Conservation (phyloP, 208 protist species). For the Spongospora subterranea region DNA sequence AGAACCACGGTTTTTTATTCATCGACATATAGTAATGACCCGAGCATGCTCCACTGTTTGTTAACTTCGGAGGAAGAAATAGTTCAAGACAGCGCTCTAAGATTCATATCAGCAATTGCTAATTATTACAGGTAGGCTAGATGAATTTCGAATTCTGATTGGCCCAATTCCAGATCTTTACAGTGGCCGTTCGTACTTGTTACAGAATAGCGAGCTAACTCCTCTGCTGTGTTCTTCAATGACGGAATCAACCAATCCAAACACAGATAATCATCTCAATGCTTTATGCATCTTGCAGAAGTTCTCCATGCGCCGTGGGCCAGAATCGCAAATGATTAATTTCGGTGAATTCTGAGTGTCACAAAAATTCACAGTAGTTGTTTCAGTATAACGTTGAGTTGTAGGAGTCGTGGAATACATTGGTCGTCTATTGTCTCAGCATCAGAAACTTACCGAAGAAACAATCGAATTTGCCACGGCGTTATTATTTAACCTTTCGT, state of each 20-base stretch:
- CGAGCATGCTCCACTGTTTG: background rate
- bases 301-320: conserved; percentile 40
- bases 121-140: conserved; percentile 25
- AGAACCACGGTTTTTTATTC: background rate
- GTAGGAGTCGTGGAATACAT: conserved; percentile 40
- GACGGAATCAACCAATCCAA: background rate
- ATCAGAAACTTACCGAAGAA: background rate
- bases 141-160: background rate
- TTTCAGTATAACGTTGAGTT: background rate
- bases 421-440: background rate
- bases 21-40: background rate
- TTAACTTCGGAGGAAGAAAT: background rate
- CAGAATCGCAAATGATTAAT: conserved; percentile 51
- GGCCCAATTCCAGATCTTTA: background rate
- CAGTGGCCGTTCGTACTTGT: conserved; percentile 35
- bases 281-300: conserved; percentile 45
- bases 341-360: background rate
- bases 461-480: conserved; percentile 36
- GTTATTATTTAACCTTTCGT: conserved; percentile 12
- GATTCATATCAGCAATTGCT: conserved; percentile 4
- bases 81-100: conserved; percentile 1
- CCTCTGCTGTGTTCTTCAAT: background rate
- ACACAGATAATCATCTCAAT: conserved; percentile 47
- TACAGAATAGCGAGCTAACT: background rate
- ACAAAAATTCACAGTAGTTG: too few species aligned